Percentiles rank a stretch among this genome's conserved stretches.
phyloP scores from a whole-genome alignment of 202 grass and related monocot genomes.

The Setaria viridis region DNA sequence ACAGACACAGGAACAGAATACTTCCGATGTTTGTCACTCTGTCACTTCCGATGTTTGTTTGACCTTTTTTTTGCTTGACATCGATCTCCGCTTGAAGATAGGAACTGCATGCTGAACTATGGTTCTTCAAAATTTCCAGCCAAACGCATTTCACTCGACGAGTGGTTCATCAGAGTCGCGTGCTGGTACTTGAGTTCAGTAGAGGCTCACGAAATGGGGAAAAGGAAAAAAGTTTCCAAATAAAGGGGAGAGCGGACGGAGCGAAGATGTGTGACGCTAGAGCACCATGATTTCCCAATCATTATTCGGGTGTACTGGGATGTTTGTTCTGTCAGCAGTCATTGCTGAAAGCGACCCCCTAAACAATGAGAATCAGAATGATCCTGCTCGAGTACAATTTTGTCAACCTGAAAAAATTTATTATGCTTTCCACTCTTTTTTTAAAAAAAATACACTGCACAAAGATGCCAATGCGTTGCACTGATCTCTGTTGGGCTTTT shows the following conservation, averaged over 20 bases:
- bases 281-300: conserved; percentile 45
- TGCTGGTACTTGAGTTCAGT: not conserved
- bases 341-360: conserved; percentile 38
- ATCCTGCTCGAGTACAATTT: not conserved
- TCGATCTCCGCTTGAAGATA: not conserved
- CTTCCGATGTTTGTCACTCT: not conserved
- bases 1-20: not conserved
- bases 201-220: not conserved
- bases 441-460: not conserved
- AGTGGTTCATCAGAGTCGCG: conserved; percentile 12
- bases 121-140: no score
- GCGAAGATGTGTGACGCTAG: not conserved
- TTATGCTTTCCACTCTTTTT: not conserved
- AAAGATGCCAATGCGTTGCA: not conserved
- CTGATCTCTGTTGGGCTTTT: not conserved
- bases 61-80: not conserved
- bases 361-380: conserved; percentile 7
- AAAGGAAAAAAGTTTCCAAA: not conserved
- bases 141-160: not conserved
- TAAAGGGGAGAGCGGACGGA: not conserved
- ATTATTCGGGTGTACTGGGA: conserved; percentile 43
- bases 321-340: conserved; percentile 24
- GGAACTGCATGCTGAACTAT: not conserved
- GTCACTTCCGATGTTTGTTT: not conserved
- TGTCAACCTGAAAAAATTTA: not conserved